These are phyloP conservation scores for Chenopodium formosanum DNA, from an alignment of 148 eudicot genomes.

Conservation along the genomic window DNA sequence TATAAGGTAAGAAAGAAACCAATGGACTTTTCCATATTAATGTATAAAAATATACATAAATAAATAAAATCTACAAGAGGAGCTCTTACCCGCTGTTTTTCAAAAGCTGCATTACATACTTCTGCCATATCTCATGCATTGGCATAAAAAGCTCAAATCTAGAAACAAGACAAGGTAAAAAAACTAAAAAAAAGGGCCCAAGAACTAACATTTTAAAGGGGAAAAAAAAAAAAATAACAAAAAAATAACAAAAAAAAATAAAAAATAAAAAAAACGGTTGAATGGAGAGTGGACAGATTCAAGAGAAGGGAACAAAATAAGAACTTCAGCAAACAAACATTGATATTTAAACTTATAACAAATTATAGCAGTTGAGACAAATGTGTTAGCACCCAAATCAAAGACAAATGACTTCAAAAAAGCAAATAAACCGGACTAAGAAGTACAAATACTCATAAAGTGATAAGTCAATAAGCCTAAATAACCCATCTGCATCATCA, in stretches of 20 bases:
- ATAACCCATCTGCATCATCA: not conserved
- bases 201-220: not conserved
- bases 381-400: not conserved
- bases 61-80: not conserved
- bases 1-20: constrained; percentile 6
- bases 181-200: not conserved
- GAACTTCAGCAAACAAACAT: not conserved
- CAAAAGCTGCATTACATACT: constrained; percentile 51
- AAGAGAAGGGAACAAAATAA: not conserved
- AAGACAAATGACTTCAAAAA: not conserved
- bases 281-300: no score
- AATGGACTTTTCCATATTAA: not conserved
- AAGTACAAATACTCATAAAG: not conserved
- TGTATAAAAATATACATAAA: not conserved
- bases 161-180: constrained; percentile 13
- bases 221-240: no score
- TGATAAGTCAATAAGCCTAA: not conserved
- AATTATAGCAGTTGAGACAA: not conserved
- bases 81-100: constrained; percentile 56
- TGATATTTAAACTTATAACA: not conserved
- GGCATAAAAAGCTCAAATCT: constrained; percentile 63
- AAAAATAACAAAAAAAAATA: no score
- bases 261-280: no score
- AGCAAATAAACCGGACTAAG: not conserved
- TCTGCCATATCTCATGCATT: constrained; percentile 82